Evolutionary conservation across 2,329 filamentous ascomycete species (phyloP), one percentile per base, ranked within the genome.

Genomic region (Beauveria pseudobassiana): DNA sequence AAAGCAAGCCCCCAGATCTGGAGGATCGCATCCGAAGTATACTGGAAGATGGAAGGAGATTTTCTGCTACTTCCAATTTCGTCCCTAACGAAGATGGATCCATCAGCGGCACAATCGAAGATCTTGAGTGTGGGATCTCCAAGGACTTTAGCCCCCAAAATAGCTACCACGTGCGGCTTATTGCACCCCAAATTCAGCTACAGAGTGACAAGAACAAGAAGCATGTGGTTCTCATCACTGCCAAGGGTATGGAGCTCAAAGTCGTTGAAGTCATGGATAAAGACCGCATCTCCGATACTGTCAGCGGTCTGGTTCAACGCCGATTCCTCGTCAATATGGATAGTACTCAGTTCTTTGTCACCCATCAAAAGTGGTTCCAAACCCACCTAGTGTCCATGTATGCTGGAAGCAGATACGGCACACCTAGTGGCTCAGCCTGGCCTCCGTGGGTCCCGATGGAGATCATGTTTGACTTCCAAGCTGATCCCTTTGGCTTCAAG

Each of bases 251-350:
- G 92, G 93, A 98, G 73, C 84, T 98, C 62, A 98, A 98, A 77
- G 90, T 99, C 12, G 85, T 99, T 22, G 93, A 97, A 66, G 93
- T 99, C 69, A 96, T 98, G 89, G 95, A 99, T 76, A 97, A 96
- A 75, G 88, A 92, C 69, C 85, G 95, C 64, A 85, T 98, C 62
- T 93, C 87, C 53, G 95, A 99, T 72, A 88, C 90, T 67, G 92
- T 99, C 69, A 96, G 91, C 69, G 96, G 95, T 59, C 82, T 99
- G 51, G 93, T 99, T 1, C 96, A 99, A 72, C 89, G 93, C 43
- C 89, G 95, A 8, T 97, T 98, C 77, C 85, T 93, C 30, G 87
- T 97, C 65, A 91, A 92, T 67, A 97, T 98, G 89, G 95, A 99
- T 75, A 96, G 93, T 71, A 89, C 96, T 30, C 95, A 99, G 73